phyloP scores from a whole-genome alignment of 2,329 filamentous ascomycete genomes.

The Bipolaris gigantea region DNA sequence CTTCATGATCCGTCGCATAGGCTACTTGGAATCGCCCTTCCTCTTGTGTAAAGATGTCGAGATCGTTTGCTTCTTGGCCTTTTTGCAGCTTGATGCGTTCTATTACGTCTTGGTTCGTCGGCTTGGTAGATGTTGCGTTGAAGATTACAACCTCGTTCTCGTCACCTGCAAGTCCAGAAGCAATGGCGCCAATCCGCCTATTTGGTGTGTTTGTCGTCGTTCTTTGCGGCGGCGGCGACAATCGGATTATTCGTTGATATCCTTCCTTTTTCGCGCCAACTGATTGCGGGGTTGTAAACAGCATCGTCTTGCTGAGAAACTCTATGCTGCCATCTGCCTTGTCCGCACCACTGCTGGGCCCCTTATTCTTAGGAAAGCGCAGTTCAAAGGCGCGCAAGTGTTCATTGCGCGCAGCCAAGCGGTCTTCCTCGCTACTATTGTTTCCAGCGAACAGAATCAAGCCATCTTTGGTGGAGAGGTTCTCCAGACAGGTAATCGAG shows the following conservation, averaged over 20 bases:
- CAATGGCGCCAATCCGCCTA: slow-evolving; percentile 72
- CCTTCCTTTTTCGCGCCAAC: slow-evolving; percentile 55
- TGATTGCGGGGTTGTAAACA: slow-evolving; percentile 52
- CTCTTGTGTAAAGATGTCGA: slow-evolving; percentile 68
- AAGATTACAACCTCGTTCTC: slow-evolving; percentile 81
- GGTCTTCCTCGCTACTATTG: slow-evolving; percentile 74
- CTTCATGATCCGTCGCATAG: slow-evolving; percentile 76
- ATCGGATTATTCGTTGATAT: slow-evolving; percentile 61
- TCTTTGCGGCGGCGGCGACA: slow-evolving; percentile 59
- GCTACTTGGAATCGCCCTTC: slow-evolving; percentile 69
- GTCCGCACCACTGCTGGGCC: slow-evolving; percentile 32
- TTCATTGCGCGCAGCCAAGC: slow-evolving; percentile 76
- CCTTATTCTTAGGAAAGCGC: slow-evolving; percentile 54
- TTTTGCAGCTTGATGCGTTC: slow-evolving; percentile 55
- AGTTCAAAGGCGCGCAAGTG: slow-evolving; percentile 80
- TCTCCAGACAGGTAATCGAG: slow-evolving; percentile 79
- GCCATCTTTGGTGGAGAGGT: slow-evolving; percentile 62
- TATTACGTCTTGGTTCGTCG: slow-evolving; percentile 54
- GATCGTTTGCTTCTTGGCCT: slow-evolving; percentile 64
- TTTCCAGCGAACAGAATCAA: slow-evolving; percentile 64
- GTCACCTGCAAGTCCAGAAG: slow-evolving; percentile 72
- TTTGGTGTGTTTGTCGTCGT: slow-evolving; percentile 49
- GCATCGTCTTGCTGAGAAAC: slow-evolving; percentile 53
- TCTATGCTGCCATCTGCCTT: slow-evolving; percentile 45
- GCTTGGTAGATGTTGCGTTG: slow-evolving; percentile 61